These are phyloP conservation scores for Tulasnella calospora DNA, from an alignment of 768 basidiomycete genomes.

Conservation along the genomic window DNA sequence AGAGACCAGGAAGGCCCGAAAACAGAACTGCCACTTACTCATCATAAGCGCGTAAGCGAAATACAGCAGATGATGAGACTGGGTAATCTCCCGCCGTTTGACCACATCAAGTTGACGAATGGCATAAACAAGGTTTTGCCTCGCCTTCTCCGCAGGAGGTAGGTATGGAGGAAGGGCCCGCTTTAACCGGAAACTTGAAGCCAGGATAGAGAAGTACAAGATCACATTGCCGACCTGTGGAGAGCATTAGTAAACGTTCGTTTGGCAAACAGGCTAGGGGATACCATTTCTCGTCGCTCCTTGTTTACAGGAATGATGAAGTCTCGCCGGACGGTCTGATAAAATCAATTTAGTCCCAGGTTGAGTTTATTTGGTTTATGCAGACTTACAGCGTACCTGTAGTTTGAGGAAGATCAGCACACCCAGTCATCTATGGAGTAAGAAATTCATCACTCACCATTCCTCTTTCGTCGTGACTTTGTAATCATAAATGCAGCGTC, in stretches of 20 bases:
- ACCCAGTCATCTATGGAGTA: conserved; percentile 9
- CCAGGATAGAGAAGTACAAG: conserved; percentile 75
- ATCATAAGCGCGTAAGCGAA: conserved; percentile 92
- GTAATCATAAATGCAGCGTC: neutral
- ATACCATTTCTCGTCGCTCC: conserved; percentile 76
- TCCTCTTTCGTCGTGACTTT: conserved; percentile 87
- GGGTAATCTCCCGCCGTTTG: conserved; percentile 72
- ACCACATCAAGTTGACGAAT: conserved; percentile 84
- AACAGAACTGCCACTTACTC: conserved; percentile 41
- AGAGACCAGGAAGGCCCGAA: neutral
- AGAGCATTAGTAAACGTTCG: neutral
- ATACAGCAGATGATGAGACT: conserved; percentile 80
- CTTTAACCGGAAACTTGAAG: conserved; percentile 76
- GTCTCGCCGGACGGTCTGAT: conserved; percentile 71
- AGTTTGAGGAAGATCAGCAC: conserved; percentile 14
- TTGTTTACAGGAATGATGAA: conserved; percentile 88
- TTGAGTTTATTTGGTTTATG: neutral
- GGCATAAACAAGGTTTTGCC: conserved; percentile 74
- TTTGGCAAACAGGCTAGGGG: neutral
- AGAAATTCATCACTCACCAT: conserved; percentile 52
- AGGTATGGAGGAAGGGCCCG: conserved; percentile 94
- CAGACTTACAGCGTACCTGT: conserved; percentile 64
- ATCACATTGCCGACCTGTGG: conserved; percentile 80
- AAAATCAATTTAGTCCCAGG: neutral
- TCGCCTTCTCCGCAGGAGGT: conserved; percentile 83